Percentiles rank a stretch among this genome's conserved stretches.
Conservation (phyloP, 1,139 yeast genomes). For the Taphrina betulina region DNA sequence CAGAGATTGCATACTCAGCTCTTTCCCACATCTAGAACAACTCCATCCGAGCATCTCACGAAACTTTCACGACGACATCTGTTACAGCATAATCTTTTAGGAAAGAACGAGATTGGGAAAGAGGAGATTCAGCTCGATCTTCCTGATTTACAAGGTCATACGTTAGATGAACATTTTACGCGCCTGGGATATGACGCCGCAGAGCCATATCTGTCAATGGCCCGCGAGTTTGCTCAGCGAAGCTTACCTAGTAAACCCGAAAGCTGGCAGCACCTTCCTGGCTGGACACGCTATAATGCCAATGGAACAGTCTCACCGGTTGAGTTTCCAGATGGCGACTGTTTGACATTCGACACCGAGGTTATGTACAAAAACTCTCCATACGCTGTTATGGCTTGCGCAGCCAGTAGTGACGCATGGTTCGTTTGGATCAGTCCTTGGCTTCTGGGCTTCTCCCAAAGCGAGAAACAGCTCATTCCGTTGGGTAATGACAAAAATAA, state of each 20-base stretch:
- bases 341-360: constrained; percentile 85
- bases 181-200: constrained; percentile 61
- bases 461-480: constrained; percentile 69
- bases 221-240: constrained; percentile 47
- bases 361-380: constrained; percentile 71
- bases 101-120: constrained; percentile 68
- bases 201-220: constrained; percentile 61
- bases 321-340: constrained; percentile 63
- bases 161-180: constrained; percentile 82
- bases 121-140: constrained; percentile 63
- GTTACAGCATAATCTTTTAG: constrained; percentile 63
- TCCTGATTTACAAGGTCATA: constrained; percentile 67
- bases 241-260: constrained; percentile 53
- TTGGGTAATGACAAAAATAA: constrained; percentile 50
- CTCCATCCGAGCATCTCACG: constrained; percentile 48
- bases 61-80: constrained; percentile 65
- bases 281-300: constrained; percentile 72
- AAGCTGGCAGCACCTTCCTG: constrained; percentile 60
- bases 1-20: constrained; percentile 57
- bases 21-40: constrained; percentile 50
- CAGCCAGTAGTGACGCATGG: constrained; percentile 79
- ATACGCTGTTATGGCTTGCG: constrained; percentile 79
- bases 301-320: constrained; percentile 55
- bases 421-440: constrained; percentile 94
- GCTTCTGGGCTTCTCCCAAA: constrained; percentile 56